Evolutionary conservation across 176 grass and related monocot species (phyloP), one percentile per base, ranked within the genome.

Genomic region (Calamus simplicifolius): DNA sequence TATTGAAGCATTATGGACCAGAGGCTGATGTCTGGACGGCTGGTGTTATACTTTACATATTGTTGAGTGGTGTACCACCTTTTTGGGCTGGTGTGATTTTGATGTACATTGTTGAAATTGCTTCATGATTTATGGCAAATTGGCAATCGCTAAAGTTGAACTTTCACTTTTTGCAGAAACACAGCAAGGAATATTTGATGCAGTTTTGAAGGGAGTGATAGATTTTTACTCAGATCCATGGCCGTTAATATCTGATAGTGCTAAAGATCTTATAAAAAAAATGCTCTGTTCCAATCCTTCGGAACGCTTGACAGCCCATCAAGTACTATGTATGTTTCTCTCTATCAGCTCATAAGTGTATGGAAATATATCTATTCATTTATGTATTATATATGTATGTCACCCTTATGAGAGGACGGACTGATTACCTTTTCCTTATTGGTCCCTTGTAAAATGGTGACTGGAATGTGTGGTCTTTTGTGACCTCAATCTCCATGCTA

Each of bases 181-280:
- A 25, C 90, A 95, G 17, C 90, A 98, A 86, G 94, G 94, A 69
- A 98, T 98, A 86, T 98, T 98, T 64, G 94, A 98, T 85, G 94
- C 94, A 57, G 88, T 98, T 76, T 56, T 98, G 67, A 93, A 93
- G 73, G 88, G 88, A 52, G 67, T 38, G 6, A 98, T 98, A 58
- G 94, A 98, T 82, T 98, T 98, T 79, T 84, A 86, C 62, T 89
- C 85, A 60, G 94, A 93, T 18, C 94, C 94, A 26, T 98, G 94
- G 94, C 94, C 94, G 21, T 64, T 93, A 60, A 98, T 98, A 49
- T 98, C 94, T 75, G 78, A 86, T 31, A 93, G 94, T 21, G 94
- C 94, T 18, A 98, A 98, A 72, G 88, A 98, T 83, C 76, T 98
- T 52, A 92, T 98, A 56, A 89, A 49, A 79, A 81, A 67, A 80